These are phyloP conservation scores for Nemania abortiva DNA, from an alignment of 2,329 filamentous ascomycete genomes.

Conservation along the genomic window DNA sequence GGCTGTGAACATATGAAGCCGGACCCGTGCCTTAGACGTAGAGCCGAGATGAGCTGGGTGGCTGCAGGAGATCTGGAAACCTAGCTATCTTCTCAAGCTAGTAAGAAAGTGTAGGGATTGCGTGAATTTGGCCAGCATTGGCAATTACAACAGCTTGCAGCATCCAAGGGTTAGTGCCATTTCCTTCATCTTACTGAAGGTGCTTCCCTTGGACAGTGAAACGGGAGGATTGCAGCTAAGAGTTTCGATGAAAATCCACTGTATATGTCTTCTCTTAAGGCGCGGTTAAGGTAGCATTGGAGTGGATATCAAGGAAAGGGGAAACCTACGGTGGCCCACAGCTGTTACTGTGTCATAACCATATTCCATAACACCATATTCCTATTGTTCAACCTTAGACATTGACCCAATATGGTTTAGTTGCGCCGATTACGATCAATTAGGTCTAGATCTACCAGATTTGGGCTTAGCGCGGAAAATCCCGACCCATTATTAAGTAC, in stretches of 20 bases:
- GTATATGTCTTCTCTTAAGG: slow-evolving; percentile 20
- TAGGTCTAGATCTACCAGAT: no score
- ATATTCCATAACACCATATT: no score
- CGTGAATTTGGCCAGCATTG: slow-evolving; percentile 9
- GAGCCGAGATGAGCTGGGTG: slow-evolving; percentile 28
- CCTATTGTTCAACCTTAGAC: no score
- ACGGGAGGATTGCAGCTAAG: slow-evolving; percentile 17
- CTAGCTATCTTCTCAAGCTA: background rate
- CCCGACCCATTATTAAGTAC: no score
- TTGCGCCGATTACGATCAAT: no score
- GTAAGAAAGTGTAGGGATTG: background rate
- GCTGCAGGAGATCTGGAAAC: slow-evolving; percentile 10
- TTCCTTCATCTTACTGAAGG: slow-evolving; percentile 1
- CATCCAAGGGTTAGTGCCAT: background rate
- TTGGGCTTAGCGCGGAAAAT: no score
- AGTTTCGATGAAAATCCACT: slow-evolving; percentile 18
- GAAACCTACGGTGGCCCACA: no score
- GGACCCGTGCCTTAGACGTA: slow-evolving; percentile 9
- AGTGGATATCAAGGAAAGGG: slow-evolving; percentile 29
- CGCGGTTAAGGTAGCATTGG: slow-evolving; percentile 23
- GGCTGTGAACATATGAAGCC: slow-evolving; percentile 19
- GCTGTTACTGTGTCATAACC: no score
- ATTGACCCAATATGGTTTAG: no score
- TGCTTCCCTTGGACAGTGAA: slow-evolving; percentile 25
- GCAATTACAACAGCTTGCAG: slow-evolving; percentile 15